Evolutionary conservation across 352 stramenopile species (phyloP).

Genomic region (Aphanomyces astaci): DNA sequence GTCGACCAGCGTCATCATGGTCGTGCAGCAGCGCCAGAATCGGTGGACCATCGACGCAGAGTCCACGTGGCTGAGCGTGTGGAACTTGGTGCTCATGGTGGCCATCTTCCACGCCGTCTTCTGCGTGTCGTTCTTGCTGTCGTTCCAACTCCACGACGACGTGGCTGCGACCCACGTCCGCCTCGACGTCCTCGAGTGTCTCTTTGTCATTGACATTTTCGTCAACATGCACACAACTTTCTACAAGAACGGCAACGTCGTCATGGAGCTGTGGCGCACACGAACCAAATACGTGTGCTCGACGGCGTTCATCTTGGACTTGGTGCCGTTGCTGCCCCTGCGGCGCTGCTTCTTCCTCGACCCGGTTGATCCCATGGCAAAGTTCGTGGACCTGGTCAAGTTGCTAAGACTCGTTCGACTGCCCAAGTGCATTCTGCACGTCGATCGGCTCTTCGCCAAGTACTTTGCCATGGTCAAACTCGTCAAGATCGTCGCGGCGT

Average conservation of each 20-base stretch:
- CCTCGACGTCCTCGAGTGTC: conserved; percentile 39
- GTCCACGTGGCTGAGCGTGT: neutral
- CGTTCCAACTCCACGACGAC: neutral
- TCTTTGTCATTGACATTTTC: conserved; percentile 58
- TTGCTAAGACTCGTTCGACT: conserved; percentile 42
- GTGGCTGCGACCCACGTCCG: neutral
- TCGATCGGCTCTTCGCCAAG: conserved; percentile 57
- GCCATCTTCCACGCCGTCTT: conserved; percentile 47
- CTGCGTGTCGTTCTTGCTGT: conserved; percentile 10
- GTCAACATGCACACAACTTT: conserved; percentile 65
- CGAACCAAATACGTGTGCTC: conserved; percentile 59
- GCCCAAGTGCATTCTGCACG: conserved; percentile 41
- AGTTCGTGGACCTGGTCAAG: conserved; percentile 56
- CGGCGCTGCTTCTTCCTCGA: conserved; percentile 24
- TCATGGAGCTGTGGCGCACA: conserved; percentile 47
- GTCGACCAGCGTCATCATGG: conserved; percentile 15
- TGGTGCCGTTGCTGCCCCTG: conserved; percentile 41
- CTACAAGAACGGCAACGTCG: conserved; percentile 59
- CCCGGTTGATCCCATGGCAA: conserved; percentile 21
- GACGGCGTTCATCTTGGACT: conserved; percentile 40
- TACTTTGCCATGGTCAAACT: conserved; percentile 56
- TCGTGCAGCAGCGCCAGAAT: conserved; percentile 8
- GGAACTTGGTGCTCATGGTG: conserved; percentile 2
- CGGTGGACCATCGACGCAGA: conserved; percentile 10
- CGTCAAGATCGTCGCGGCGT: conserved; percentile 43